Evolutionary conservation across 805 yeast genomes (phyloP).

Genomic region (Metschnikowia lachancei): DNA sequence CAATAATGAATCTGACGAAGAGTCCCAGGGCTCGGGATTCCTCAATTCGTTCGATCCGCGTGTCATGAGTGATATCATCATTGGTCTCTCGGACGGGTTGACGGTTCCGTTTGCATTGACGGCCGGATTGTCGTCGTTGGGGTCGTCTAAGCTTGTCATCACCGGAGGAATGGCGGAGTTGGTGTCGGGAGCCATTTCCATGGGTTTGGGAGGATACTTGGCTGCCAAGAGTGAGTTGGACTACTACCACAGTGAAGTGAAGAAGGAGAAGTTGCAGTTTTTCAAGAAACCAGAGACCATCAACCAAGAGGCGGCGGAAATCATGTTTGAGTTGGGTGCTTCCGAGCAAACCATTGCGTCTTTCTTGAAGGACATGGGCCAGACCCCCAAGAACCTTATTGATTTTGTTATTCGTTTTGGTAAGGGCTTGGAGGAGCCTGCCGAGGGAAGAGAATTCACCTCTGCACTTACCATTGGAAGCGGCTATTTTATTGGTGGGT

Average conservation of each 20-base stretch:
- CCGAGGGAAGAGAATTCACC: constrained; percentile 83
- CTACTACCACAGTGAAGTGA: constrained; percentile 69
- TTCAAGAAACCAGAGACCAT: constrained; percentile 62
- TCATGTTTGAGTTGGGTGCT: constrained; percentile 70
- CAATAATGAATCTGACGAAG: constrained; percentile 23
- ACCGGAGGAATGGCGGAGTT: constrained; percentile 98
- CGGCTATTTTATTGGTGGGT: constrained; percentile 88
- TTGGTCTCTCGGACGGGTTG: constrained; percentile 92
- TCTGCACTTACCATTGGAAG: constrained; percentile 89
- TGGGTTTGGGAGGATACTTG: constrained; percentile 96
- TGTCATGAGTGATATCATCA: constrained; percentile 88
- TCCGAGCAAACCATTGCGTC: constrained; percentile 69
- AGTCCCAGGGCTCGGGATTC: constrained; percentile 26
- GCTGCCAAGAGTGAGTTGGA: constrained; percentile 91
- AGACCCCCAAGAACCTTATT: constrained; percentile 72
- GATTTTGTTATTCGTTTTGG: constrained; percentile 87
- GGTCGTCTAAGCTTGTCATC: constrained; percentile 84
- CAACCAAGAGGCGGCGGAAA: constrained; percentile 78
- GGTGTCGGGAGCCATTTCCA: constrained; percentile 93
- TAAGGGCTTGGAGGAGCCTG: constrained; percentile 92
- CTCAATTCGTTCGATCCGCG: constrained; percentile 75
- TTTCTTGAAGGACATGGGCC: constrained; percentile 75
- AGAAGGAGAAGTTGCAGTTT: constrained; percentile 64
- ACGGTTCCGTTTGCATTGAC: constrained; percentile 99
- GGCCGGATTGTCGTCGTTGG: constrained; percentile 90